phyloP scores from a whole-genome alignment of 495 filamentous ascomycete genomes.

The Penicillium silybi region DNA sequence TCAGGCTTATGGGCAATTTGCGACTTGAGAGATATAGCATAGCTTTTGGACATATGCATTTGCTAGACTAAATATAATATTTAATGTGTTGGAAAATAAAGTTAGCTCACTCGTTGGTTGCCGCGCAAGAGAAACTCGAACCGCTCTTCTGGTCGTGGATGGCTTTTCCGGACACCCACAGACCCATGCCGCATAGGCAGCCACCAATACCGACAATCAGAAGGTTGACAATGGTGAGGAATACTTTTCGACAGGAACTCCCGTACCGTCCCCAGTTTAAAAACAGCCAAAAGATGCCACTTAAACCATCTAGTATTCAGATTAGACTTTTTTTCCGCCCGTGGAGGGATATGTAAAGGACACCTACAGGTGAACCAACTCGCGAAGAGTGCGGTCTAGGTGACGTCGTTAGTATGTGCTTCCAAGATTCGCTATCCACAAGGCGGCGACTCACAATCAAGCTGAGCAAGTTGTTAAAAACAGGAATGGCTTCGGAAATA shows the following conservation, averaged over 20 bases:
- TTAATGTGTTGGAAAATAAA: too few relatives aligned
- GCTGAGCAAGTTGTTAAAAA: constrained; percentile 4
- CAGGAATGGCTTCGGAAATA: constrained; percentile 5
- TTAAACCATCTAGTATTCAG: constrained; percentile 23
- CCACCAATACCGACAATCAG: constrained; percentile 25
- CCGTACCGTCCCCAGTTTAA: constrained; percentile 31
- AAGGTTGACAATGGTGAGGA: constrained; percentile 30
- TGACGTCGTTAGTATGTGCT: constrained; percentile 21
- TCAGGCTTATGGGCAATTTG: constrained; percentile 37
- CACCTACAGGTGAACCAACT: constrained; percentile 41
- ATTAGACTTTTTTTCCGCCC: constrained; percentile 37
- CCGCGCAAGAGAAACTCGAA: constrained; percentile 29
- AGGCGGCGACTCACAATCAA: constrained; percentile 1
- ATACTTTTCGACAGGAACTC: constrained; percentile 20
- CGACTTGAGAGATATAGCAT: constrained; percentile 4
- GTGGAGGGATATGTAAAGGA: constrained; percentile 11
- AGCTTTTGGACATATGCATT: constrained; percentile 9
- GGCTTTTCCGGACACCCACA: constrained; percentile 38
- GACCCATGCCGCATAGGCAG: constrained; percentile 31
- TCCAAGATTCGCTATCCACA: not conserved
- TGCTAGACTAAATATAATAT: not conserved
- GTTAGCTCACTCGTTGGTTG: not conserved
- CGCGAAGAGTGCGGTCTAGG: constrained; percentile 33
- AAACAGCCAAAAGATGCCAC: constrained; percentile 37
- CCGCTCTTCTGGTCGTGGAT: constrained; percentile 34